phyloP scores from a whole-genome alignment of 1,139 yeast genomes.

The Pichia kudriavzevii region DNA sequence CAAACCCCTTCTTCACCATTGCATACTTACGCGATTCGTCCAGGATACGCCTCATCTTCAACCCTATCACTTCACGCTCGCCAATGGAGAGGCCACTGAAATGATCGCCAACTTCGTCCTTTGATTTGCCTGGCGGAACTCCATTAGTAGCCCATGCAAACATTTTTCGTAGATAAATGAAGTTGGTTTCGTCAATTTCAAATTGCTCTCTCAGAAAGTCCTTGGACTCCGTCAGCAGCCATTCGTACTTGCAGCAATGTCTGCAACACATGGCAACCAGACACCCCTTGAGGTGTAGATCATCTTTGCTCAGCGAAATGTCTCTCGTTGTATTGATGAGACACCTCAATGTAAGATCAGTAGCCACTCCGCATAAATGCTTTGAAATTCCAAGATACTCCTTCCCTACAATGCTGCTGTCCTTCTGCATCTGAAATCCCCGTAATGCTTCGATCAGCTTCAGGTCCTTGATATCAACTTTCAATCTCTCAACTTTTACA shows the following conservation, averaged over 20 bases:
- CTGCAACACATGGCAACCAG: conserved; percentile 93
- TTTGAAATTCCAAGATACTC: conserved; percentile 60
- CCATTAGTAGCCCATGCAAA: conserved; percentile 91
- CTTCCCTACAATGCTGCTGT: conserved; percentile 22
- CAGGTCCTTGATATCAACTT: conserved; percentile 76
- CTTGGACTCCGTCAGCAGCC: conserved; percentile 45
- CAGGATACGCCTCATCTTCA: conserved; percentile 58
- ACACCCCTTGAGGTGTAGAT: conserved; percentile 38
- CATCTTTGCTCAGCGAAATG: not conserved
- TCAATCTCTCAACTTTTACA: conserved; percentile 39
- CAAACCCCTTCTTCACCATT: conserved; percentile 32
- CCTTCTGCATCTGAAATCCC: conserved; percentile 15
- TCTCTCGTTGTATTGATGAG: conserved; percentile 33
- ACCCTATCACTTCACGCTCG: conserved; percentile 54
- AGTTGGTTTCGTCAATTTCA: conserved; percentile 33
- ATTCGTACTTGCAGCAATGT: conserved; percentile 61
- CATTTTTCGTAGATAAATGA: conserved; percentile 50
- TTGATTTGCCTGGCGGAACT: conserved; percentile 33
- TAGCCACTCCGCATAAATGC: conserved; percentile 90
- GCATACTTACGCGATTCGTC: conserved; percentile 54
- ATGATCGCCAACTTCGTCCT: conserved; percentile 34
- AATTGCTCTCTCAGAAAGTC: conserved; percentile 27
- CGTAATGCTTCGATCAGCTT: conserved; percentile 41
- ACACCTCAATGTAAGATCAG: conserved; percentile 74
- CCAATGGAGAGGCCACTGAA: conserved; percentile 35